Evolutionary conservation across 805 yeast genomes (phyloP).

Genomic region (Wickerhamia fluorescens): DNA sequence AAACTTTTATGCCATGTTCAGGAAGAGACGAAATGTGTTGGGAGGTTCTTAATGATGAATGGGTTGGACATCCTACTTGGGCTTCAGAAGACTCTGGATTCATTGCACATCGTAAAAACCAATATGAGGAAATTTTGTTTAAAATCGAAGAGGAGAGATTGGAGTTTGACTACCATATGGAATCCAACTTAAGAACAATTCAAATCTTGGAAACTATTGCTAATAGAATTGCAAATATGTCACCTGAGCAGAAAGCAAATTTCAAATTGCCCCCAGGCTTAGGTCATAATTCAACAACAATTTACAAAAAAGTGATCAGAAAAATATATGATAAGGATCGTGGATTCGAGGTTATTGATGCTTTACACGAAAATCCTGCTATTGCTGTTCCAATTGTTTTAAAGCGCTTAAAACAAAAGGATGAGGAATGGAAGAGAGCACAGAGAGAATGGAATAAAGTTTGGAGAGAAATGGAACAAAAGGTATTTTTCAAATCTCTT

Average conservation of each 20-base stretch:
- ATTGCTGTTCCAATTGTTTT: constrained; percentile 91
- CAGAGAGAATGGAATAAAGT: constrained; percentile 98
- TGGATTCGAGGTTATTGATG: constrained; percentile 94
- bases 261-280: constrained; percentile 89
- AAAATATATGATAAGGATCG: constrained; percentile 91
- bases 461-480: constrained; percentile 98
- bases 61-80: constrained; percentile 99
- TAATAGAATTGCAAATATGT: constrained; percentile 87
- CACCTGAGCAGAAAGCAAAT: constrained; percentile 75
- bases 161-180: constrained; percentile 94
- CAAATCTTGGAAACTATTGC: constrained; percentile 95
- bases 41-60: constrained; percentile 97
- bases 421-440: constrained; percentile 97
- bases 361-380: constrained; percentile 91
- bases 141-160: constrained; percentile 98
- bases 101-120: constrained; percentile 97
- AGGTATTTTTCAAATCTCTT: constrained; percentile 84
- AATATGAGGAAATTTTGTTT: constrained; percentile 91
- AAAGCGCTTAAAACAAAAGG: constrained; percentile 91
- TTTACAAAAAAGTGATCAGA: constrained; percentile 87
- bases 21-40: constrained; percentile 99
- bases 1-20: constrained; percentile 93
- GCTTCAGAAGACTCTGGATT: constrained; percentile 99
- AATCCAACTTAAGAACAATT: constrained; percentile 87
- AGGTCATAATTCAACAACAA: constrained; percentile 86